phyloP scores from a whole-genome alignment of 352 stramenopile genomes.

The Phytophthora megakarya region DNA sequence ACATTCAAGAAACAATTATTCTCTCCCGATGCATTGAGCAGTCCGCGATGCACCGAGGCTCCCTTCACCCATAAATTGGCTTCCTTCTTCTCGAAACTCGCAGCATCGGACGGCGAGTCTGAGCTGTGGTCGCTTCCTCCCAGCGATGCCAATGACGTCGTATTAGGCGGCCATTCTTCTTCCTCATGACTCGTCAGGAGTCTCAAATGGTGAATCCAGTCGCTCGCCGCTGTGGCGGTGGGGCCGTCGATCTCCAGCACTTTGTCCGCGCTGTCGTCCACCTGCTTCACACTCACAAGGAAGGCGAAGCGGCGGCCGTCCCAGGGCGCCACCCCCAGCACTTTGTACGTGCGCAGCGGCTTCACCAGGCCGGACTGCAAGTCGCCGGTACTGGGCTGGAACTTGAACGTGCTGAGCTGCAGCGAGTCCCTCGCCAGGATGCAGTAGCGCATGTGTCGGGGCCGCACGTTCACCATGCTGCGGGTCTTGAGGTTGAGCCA shows the following conservation, averaged over 20 bases:
- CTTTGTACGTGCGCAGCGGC: slow-evolving; percentile 71
- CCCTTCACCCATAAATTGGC: slow-evolving; percentile 83
- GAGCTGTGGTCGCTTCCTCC: slow-evolving; percentile 37
- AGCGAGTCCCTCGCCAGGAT: slow-evolving; percentile 69
- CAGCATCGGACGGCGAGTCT: slow-evolving; percentile 27
- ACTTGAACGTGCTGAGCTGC: slow-evolving; percentile 84
- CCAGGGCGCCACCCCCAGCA: slow-evolving; percentile 73
- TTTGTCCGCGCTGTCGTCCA: slow-evolving; percentile 71
- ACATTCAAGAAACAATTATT: slow-evolving; percentile 93
- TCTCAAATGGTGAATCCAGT: slow-evolving; percentile 79
- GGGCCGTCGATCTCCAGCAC: slow-evolving; percentile 80
- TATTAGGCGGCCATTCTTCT: slow-evolving; percentile 33
- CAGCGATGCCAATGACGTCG: slow-evolving; percentile 31
- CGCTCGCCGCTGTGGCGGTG: slow-evolving; percentile 56
- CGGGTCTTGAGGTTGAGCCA: slow-evolving; percentile 90
- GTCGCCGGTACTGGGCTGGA: slow-evolving; percentile 79
- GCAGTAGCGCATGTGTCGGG: slow-evolving; percentile 86
- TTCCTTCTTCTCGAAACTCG: slow-evolving; percentile 44
- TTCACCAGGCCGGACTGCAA: slow-evolving; percentile 59
- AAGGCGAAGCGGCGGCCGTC: slow-evolving; percentile 77
- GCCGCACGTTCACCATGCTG: slow-evolving; percentile 85
- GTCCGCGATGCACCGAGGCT: slow-evolving; percentile 76
- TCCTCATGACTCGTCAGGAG: slow-evolving; percentile 52
- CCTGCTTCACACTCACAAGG: slow-evolving; percentile 73
- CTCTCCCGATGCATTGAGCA: slow-evolving; percentile 81